Evolutionary conservation across 495 filamentous ascomycete species (phyloP).

Genomic region (Glutinoglossum americanum): DNA sequence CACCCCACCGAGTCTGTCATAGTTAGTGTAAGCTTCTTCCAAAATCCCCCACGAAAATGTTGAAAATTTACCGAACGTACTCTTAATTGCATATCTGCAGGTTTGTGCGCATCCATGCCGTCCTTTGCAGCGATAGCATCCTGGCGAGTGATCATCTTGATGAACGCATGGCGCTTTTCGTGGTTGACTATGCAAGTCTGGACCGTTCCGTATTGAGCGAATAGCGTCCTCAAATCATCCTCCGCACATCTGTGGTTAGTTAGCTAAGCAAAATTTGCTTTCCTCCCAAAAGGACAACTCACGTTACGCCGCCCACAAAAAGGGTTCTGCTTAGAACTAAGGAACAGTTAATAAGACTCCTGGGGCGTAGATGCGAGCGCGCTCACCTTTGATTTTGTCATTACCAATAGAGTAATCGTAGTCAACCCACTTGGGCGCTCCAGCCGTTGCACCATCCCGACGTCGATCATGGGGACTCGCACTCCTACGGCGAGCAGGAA

Average conservation of each 20-base stretch:
- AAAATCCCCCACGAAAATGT: background rate
- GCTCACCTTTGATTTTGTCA: conserved; percentile 56
- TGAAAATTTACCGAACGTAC: conserved; percentile 28
- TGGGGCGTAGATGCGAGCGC: conserved; percentile 1
- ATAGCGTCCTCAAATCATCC: conserved; percentile 53
- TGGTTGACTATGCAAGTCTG: conserved; percentile 96
- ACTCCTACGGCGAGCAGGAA: conserved; percentile 32
- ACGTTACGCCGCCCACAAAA: conserved; percentile 91
- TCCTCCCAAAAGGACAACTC: conserved; percentile 23
- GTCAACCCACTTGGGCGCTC: conserved; percentile 55
- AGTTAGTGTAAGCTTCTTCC: background rate
- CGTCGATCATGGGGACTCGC: conserved; percentile 28
- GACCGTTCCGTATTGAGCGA: conserved; percentile 60
- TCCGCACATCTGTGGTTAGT: conserved; percentile 40
- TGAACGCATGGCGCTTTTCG: conserved; percentile 94
- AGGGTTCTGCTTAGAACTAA: conserved; percentile 78
- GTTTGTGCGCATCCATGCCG: conserved; percentile 69
- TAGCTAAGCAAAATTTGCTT: conserved; percentile 3
- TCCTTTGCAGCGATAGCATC: conserved; percentile 70
- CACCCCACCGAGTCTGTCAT: conserved; percentile 75
- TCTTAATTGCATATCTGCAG: conserved; percentile 51
- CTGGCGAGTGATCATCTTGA: conserved; percentile 83
- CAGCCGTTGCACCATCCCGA: conserved; percentile 25
- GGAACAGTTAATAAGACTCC: background rate
- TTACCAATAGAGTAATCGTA: conserved; percentile 52